Percentiles rank a stretch among this genome's conserved stretches.
Evolutionary conservation across 805 yeast species (phyloP).

Genomic region (Sugiyamaella boreocaroliniensis): DNA sequence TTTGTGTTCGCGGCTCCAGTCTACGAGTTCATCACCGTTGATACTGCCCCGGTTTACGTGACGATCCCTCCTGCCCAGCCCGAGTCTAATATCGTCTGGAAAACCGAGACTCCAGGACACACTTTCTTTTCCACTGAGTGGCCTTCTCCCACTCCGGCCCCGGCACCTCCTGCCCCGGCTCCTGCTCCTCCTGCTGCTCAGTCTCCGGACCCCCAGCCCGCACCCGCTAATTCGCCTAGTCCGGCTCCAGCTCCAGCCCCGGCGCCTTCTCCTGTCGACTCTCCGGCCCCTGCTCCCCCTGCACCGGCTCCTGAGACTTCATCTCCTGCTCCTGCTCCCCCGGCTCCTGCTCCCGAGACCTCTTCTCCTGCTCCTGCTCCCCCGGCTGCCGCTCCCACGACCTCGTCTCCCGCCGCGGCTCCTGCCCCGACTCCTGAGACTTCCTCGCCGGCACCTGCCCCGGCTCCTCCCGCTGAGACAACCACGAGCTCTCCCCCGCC

Average conservation of each 20-base stretch:
- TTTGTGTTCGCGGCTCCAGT: slow-evolving; percentile 6
- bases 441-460: slow-evolving; percentile 21
- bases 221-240: slow-evolving; percentile 2
- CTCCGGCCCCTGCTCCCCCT: slow-evolving; percentile 14
- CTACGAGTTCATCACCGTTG: slow-evolving; percentile 19
- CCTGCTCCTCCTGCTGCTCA: slow-evolving; percentile 13
- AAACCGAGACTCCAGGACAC: background rate
- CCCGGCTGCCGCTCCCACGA: background rate
- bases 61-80: slow-evolving; percentile 13
- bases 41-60: slow-evolving; percentile 14
- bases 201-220: slow-evolving; percentile 5
- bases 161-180: slow-evolving; percentile 16
- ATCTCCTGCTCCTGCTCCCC: slow-evolving; percentile 24
- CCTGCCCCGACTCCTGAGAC: slow-evolving; percentile 25
- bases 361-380: slow-evolving; percentile 4
- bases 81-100: slow-evolving; percentile 5
- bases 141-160: slow-evolving; percentile 19
- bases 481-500: slow-evolving; percentile 10
- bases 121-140: slow-evolving; percentile 15
- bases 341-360: slow-evolving; percentile 29
- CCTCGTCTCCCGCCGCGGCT: slow-evolving; percentile 7
- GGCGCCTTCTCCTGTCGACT: slow-evolving; percentile 18
- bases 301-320: slow-evolving; percentile 20
- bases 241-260: slow-evolving; percentile 3
- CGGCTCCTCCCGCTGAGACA: slow-evolving; percentile 20